Conservation (phyloP, 192 early-diverging fungal species). For the Coemansia sp. region DNA sequence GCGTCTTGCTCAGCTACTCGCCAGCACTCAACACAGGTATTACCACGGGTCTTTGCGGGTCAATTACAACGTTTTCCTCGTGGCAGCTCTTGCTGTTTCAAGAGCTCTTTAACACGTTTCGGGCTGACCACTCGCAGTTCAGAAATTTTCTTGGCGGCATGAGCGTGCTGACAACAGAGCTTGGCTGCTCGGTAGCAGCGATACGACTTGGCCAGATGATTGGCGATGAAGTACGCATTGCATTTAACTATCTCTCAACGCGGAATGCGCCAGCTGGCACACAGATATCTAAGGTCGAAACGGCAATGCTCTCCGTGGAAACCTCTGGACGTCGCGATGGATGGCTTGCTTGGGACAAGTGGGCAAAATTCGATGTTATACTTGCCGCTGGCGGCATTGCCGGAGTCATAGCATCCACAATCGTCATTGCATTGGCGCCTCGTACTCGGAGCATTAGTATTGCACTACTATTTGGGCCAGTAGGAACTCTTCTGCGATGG, state of each 20-base stretch:
- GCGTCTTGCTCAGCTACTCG: slow-evolving; percentile 39
- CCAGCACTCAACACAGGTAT: slow-evolving; percentile 61
- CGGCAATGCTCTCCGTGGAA: slow-evolving; percentile 15
- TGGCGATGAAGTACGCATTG: slow-evolving; percentile 29
- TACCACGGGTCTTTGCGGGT: slow-evolving; percentile 75
- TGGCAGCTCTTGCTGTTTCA: slow-evolving; percentile 66
- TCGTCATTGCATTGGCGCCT: slow-evolving; percentile 33
- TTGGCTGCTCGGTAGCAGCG: slow-evolving; percentile 39
- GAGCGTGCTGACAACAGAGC: slow-evolving; percentile 32
- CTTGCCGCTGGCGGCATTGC: slow-evolving; percentile 16
- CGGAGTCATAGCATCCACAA: slow-evolving; percentile 6
- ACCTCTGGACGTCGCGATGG: slow-evolving; percentile 14
- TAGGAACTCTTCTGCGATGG: slow-evolving; percentile 50
- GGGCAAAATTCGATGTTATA: slow-evolving; percentile 21
- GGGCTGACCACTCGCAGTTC: slow-evolving; percentile 24
- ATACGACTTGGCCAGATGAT: slow-evolving; percentile 36
- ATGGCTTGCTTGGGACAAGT: slow-evolving; percentile 41
- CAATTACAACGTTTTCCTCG: slow-evolving; percentile 81
- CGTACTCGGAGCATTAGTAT: slow-evolving; percentile 43
- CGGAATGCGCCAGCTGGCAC: neutral
- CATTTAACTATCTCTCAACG: slow-evolving; percentile 3
- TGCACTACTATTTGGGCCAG: slow-evolving; percentile 36
- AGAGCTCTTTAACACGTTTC: slow-evolving; percentile 44
- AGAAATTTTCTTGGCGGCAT: slow-evolving; percentile 51
- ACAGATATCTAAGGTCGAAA: slow-evolving; percentile 21